Conservation (phyloP, 192 early-diverging fungal species). For the Rhizoclosmatium sp. region DNA sequence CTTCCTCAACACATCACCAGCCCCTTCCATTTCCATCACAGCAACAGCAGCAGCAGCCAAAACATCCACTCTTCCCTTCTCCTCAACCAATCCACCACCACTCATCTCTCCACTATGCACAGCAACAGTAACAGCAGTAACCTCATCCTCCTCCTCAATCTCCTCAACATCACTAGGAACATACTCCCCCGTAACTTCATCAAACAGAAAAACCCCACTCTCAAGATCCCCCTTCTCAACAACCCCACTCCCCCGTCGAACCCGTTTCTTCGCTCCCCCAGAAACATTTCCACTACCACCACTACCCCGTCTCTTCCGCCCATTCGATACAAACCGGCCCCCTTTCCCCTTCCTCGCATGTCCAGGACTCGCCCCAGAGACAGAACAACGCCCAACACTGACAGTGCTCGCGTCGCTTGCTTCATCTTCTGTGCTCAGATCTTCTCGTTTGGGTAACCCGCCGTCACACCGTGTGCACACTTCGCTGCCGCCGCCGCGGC, state of each 20-base stretch:
- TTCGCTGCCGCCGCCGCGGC: no score
- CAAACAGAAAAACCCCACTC: not conserved
- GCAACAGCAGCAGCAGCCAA: slow-evolving; percentile 12
- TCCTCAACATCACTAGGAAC: not conserved
- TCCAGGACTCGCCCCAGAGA: no score
- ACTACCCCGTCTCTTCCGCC: no score
- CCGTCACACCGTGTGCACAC: no score
- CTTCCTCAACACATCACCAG: not conserved
- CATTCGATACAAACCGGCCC: no score
- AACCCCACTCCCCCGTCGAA: no score
- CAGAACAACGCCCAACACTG: no score
- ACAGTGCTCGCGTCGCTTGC: slow-evolving; percentile 6
- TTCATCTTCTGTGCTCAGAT: not conserved
- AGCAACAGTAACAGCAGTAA: not conserved
- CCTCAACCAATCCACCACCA: not conserved
- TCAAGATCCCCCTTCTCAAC: not conserved
- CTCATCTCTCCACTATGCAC: not conserved
- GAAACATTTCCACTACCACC: no score
- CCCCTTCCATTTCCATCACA: not conserved
- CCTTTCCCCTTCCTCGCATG: no score
- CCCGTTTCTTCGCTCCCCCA: no score
- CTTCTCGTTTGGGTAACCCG: no score
- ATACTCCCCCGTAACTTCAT: not conserved
- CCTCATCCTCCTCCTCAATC: not conserved
- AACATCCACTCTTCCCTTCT: not conserved